phyloP scores from a whole-genome alignment of 257 asterid genomes.

The Primulina huaijiensis region DNA sequence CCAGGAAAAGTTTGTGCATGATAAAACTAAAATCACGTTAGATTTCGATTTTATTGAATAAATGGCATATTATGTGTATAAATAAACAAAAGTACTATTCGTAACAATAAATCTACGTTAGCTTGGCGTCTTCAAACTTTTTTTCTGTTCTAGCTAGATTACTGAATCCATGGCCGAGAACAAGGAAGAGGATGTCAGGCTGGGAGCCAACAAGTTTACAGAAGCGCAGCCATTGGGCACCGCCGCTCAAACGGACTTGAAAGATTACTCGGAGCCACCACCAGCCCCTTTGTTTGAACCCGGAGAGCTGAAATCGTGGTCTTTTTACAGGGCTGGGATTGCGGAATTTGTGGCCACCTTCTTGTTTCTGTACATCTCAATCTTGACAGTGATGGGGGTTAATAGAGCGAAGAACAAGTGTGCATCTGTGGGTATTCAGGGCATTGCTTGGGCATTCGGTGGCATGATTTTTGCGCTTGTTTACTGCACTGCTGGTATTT shows the following conservation, averaged over 20 bases:
- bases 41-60: too few relatives aligned
- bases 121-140: too few relatives aligned
- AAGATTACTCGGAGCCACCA: conserved; percentile 52
- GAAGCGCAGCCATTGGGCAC: conserved; percentile 48
- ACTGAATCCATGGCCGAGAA: conserved; percentile 38
- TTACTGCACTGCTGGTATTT: conserved; percentile 53
- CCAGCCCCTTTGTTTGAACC: conserved; percentile 51
- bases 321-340: conserved; percentile 54
- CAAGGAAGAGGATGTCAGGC: conserved; percentile 48
- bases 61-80: too few relatives aligned
- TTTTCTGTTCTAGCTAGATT: too few relatives aligned
- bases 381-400: conserved; percentile 51
- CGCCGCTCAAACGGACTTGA: conserved; percentile 41
- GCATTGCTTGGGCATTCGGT: conserved; percentile 57
- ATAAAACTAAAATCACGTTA: too few relatives aligned
- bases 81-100: too few relatives aligned
- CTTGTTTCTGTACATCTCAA: conserved; percentile 41
- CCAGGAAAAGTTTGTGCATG: too few relatives aligned
- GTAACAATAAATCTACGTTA: too few relatives aligned
- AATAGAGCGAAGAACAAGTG: conserved; percentile 33
- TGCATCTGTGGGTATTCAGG: conserved; percentile 49
- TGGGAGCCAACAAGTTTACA: conserved; percentile 49
- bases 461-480: conserved; percentile 57
- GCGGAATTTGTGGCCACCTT: conserved; percentile 52
- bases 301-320: conserved; percentile 48